Base-by-base conservation (phyloP, 2,329 filamentous ascomycete species). In the Triangularia setosa region DNA sequence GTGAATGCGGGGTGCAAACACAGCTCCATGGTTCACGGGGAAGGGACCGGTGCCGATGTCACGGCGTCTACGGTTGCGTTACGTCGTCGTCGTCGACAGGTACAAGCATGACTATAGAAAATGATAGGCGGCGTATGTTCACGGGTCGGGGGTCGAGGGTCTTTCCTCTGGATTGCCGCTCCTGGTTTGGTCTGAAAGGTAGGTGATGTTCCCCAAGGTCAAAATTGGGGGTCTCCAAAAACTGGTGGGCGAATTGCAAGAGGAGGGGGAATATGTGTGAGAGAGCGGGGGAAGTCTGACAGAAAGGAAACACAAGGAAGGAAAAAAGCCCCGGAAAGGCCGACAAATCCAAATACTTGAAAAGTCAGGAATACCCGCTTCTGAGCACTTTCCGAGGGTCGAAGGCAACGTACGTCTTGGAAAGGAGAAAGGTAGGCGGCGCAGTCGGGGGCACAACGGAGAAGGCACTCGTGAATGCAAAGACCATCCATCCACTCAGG, bases 1-100 rank as follows among this genome's bases (percentile, higher is more conserved):
- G 59, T 60, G 63, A 56, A 57, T 67, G 67, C 67, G 65, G 63
- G 61, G 63, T 44, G 30, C 56, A 67, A 56, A 62, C 63, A 61
- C 62, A 59, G 62, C 64, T 64, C 64, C 66, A 68, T 68, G 66
- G 57, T 62, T 64, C 40, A 12, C 30, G 40, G 40, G 40, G 40
- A 48, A 23, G 8, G n/a, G 40, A 14, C 40, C 40, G n/a, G n/a
- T 21, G 40, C 40, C 40, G 40, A 48, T 21, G n/a, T 48, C 40
- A 21, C n/a, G 40, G 40, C 40, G 40, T 18, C 21, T 48, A 48
- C 40, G 40, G 40, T 21, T 21, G 40, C n/a, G n/a, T 7, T 48
- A 9, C 7, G 40, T 48, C n/a, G 40, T 48, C 18, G 40, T 21
- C 40, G 40, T 7, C n/a, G n/a, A n/a, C 40, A 48, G 21, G 40